Evolutionary conservation across 306 rosid species (phyloP).

Genomic region (Datisca glomerata): DNA sequence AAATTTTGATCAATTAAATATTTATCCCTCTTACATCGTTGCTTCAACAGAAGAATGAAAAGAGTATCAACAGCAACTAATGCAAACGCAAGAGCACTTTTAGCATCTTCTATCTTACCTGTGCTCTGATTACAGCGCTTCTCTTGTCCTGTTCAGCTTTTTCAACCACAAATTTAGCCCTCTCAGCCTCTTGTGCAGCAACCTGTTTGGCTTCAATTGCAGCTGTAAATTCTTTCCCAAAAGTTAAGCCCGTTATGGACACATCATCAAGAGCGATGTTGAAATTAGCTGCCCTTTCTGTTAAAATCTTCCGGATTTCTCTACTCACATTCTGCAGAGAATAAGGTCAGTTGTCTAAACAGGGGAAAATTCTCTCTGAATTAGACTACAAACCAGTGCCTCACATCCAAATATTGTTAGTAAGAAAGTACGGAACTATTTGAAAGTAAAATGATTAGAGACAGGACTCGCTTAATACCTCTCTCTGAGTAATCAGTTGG

Average conservation of each 20-base stretch:
- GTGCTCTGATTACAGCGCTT: constrained; percentile 76
- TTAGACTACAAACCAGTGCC: too few relatives aligned
- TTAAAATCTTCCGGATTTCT: constrained; percentile 63
- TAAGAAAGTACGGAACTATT: too few relatives aligned
- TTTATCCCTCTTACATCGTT: too few relatives aligned
- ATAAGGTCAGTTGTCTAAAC: too few relatives aligned
- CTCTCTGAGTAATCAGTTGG: constrained; percentile 88
- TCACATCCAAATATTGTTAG: too few relatives aligned
- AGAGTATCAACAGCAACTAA: too few relatives aligned
- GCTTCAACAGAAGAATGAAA: too few relatives aligned
- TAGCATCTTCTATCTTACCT: constrained; percentile 38
- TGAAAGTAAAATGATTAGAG: too few relatives aligned
- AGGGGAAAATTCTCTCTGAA: too few relatives aligned
- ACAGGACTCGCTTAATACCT: constrained; percentile 48
- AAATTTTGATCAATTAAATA: too few relatives aligned
- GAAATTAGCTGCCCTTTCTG: constrained; percentile 66
- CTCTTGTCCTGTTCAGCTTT: constrained; percentile 83
- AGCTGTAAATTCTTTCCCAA: constrained; percentile 65
- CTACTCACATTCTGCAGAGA: constrained; percentile 80
- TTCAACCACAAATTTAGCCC: constrained; percentile 85
- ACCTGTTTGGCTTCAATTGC: constrained; percentile 96
- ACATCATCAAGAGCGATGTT: constrained; percentile 89
- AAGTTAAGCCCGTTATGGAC: constrained; percentile 63
- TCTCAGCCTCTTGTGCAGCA: constrained; percentile 94
- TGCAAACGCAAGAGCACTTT: too few relatives aligned